Evolutionary conservation across 768 basidiomycete species (phyloP).

Genomic region (Lyophyllum atratum): DNA sequence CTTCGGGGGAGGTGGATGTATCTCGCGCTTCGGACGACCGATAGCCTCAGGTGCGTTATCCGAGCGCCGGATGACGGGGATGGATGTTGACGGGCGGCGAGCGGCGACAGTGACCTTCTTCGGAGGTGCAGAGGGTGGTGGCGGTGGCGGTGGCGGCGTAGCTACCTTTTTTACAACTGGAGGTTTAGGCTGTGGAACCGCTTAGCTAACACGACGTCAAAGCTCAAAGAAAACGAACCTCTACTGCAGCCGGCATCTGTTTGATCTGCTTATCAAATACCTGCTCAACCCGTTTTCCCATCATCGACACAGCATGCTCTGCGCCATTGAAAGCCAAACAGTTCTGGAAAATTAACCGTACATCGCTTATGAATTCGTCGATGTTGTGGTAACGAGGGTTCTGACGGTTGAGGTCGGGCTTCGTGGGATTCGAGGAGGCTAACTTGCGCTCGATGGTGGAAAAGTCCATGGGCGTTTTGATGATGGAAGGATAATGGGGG

Average conservation of each 20-base stretch:
- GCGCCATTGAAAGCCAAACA: constrained; percentile 92
- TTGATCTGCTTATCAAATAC: constrained; percentile 89
- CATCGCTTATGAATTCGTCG: constrained; percentile 83
- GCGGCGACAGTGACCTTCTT: constrained; percentile 48
- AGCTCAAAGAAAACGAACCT: constrained; percentile 50
- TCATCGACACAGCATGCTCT: constrained; percentile 76
- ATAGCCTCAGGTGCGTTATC: constrained; percentile 57
- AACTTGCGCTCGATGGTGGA: constrained; percentile 91
- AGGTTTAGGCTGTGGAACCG: constrained; percentile 37
- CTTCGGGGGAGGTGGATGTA: constrained; percentile 93
- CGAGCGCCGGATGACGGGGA: constrained; percentile 82
- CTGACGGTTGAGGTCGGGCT: constrained; percentile 66
- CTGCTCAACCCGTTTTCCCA: constrained; percentile 81
- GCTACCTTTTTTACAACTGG: constrained; percentile 46
- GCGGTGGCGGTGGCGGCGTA: constrained; percentile 49
- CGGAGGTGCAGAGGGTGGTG: constrained; percentile 40
- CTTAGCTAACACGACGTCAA: neutral
- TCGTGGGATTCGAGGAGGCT: constrained; percentile 71
- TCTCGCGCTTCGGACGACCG: constrained; percentile 94
- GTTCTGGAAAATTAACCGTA: constrained; percentile 88
- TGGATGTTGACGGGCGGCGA: constrained; percentile 77
- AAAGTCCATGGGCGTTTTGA: constrained; percentile 94
- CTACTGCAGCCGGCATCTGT: constrained; percentile 74
- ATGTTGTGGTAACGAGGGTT: constrained; percentile 79
- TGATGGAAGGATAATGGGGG: constrained; percentile 85